Evolutionary conservation across 148 eudicot species (phyloP), one percentile per base, ranked within the genome.

Genomic region (Beta vulgaris): DNA sequence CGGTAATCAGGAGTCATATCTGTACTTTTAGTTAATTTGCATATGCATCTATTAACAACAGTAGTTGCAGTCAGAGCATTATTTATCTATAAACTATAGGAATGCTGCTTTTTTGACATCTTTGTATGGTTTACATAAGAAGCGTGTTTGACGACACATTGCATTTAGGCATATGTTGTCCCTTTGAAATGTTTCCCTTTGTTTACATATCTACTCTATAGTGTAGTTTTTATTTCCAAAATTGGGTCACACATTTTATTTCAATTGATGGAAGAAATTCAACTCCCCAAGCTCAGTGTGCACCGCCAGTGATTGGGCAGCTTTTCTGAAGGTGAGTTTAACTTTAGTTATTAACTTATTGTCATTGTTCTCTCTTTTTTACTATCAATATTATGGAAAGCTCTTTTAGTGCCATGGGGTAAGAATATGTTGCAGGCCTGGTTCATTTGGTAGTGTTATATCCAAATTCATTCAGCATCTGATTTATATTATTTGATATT

Each of bases 241-340:
- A 49, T 55, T 59, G 77, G 64, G 39, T 82, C 35, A 70, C 43
- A 15, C 54, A 43, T 40, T 73, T 11, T 36, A 29, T 74, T 71
- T 66, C n/a, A 42, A 36, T 71, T 82, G 73, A 63, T 81, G 68
- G 77, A 61, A 95, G 98, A 95, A 95, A 89, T 87, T 95, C 84
- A 95, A 89, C 79, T 95, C 97, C 43, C 97, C 98, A 70, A 92
- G 97, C 82, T 90, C 97, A 48, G 79, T 84, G 81, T 95, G 97
- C 84, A 92, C 96, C 49, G 78, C 82, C 76, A 82, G 86, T 84
- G 98, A 95, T 73, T 95, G 98, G 98, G 83, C 90, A 73, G 80
- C 97, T 49, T 89, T 95, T 82, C 68, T 92, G 73, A 95, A 92
- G 98, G 98, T 85, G 77, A 79, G 79, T 39, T 76, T 59, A 63